Evolutionary conservation across 805 yeast species (phyloP).

Genomic region (Candida manassasensis): DNA sequence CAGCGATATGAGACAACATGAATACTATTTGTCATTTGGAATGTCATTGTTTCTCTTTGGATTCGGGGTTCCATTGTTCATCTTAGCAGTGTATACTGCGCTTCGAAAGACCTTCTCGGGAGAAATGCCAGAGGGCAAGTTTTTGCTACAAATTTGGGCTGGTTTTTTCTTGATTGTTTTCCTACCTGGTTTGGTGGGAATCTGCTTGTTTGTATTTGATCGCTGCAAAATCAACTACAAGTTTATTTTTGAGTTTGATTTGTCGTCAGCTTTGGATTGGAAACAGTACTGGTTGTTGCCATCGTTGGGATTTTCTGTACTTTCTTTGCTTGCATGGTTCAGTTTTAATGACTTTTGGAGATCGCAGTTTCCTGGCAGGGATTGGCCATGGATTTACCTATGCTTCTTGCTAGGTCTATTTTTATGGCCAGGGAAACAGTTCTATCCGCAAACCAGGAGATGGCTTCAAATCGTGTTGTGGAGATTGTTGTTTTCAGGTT

Average conservation of each 20-base stretch:
- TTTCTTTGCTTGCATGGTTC: constrained; percentile 67
- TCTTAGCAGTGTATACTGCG: constrained; percentile 52
- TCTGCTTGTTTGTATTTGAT: constrained; percentile 72
- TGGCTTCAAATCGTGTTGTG: constrained; percentile 74
- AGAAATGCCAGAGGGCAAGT: constrained; percentile 50
- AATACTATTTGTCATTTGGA: constrained; percentile 46
- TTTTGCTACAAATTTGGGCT: constrained; percentile 83
- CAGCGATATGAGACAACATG: constrained; percentile 20
- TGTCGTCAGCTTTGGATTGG: constrained; percentile 59
- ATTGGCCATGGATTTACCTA: constrained; percentile 77
- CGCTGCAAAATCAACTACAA: constrained; percentile 77
- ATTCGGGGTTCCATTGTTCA: constrained; percentile 61
- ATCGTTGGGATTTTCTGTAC: constrained; percentile 48
- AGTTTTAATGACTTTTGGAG: constrained; percentile 73
- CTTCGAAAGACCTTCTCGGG: constrained; percentile 35
- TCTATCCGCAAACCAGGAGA: constrained; percentile 59
- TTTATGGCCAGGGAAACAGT: constrained; percentile 56
- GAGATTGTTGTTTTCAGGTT: constrained; percentile 74
- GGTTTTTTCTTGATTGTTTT: constrained; percentile 71
- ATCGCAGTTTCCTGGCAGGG: constrained; percentile 50
- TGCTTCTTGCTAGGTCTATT: constrained; percentile 47
- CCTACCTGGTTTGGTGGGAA: constrained; percentile 58
- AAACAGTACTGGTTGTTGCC: constrained; percentile 66
- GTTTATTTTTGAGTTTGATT: constrained; percentile 85
- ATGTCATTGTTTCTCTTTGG: constrained; percentile 69